Percentiles rank a stretch among this genome's conserved stretches.
Conservation (phyloP, 495 filamentous ascomycete genomes). For the Aspergillus avenaceus region DNA sequence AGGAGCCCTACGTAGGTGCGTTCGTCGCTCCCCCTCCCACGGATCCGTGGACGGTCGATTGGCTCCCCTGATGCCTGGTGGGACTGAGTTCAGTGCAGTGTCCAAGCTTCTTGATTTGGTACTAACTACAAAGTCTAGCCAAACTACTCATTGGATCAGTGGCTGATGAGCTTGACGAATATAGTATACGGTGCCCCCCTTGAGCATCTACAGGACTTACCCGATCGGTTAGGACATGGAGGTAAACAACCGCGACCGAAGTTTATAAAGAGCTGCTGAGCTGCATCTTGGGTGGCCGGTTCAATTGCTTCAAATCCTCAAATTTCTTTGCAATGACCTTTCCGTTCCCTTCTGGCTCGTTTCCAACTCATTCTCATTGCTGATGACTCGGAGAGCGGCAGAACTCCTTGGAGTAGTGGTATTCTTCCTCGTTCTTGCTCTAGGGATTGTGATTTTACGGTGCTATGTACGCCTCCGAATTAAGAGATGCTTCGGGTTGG, state of each 20-base stretch:
- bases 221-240: too few relatives aligned
- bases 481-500: neutral
- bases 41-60: neutral
- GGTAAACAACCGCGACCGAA: too few relatives aligned
- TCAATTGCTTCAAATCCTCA: too few relatives aligned
- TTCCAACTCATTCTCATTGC: neutral
- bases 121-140: neutral
- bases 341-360: neutral
- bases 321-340: neutral
- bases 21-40: neutral
- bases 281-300: too few relatives aligned
- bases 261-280: too few relatives aligned
- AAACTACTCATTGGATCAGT: neutral
- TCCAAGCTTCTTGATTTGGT: neutral
- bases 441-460: neutral
- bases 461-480: conserved; percentile 3
- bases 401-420: neutral
- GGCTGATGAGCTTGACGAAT: neutral
- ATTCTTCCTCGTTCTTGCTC: neutral
- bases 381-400: neutral
- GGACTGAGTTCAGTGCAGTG: neutral
- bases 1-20: neutral
- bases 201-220: too few relatives aligned
- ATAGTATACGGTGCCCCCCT: too few relatives aligned
- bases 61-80: neutral